phyloP scores from a whole-genome alignment of 139 green algal genomes.

The Eudorina sp. region DNA sequence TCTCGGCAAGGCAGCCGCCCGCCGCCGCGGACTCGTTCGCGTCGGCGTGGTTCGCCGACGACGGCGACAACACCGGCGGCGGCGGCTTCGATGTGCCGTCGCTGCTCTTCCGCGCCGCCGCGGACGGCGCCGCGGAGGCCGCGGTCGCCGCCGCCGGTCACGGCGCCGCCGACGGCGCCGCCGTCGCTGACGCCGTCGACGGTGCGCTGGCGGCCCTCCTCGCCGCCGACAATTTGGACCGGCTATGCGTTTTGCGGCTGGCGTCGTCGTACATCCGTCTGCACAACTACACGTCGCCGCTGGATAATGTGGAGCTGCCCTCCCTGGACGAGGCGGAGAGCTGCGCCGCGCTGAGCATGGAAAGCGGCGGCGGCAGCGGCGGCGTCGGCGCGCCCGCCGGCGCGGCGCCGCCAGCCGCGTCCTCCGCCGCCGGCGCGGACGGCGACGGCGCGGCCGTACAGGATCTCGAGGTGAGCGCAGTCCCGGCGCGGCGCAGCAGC shows the following conservation, averaged over 20 bases:
- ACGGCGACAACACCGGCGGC: background rate
- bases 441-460: background rate
- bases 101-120: slow-evolving; percentile 6
- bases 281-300: slow-evolving; percentile 30
- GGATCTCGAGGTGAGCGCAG: background rate
- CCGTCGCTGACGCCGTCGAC: background rate
- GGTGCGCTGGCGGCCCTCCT: background rate
- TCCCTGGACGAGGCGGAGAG: background rate
- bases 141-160: background rate
- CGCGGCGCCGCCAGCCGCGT: background rate
- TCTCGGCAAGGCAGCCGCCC: background rate
- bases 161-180: no score
- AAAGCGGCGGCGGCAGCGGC: background rate
- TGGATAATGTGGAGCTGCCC: slow-evolving; percentile 35
- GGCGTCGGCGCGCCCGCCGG: background rate
- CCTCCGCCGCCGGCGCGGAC: no score
- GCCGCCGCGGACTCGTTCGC: slow-evolving; percentile 15
- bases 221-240: background rate
- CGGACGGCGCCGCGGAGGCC: background rate
- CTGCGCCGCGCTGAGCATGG: background rate
- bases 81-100: slow-evolving; percentile 1
- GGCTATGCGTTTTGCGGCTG: slow-evolving; percentile 27
- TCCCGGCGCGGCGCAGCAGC: background rate
- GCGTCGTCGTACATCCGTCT: slow-evolving; percentile 15
- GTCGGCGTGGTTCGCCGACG: slow-evolving; percentile 31